These are phyloP conservation scores for Aspergillus steynii DNA, from an alignment of 495 filamentous ascomycete species.

Conservation along the genomic window DNA sequence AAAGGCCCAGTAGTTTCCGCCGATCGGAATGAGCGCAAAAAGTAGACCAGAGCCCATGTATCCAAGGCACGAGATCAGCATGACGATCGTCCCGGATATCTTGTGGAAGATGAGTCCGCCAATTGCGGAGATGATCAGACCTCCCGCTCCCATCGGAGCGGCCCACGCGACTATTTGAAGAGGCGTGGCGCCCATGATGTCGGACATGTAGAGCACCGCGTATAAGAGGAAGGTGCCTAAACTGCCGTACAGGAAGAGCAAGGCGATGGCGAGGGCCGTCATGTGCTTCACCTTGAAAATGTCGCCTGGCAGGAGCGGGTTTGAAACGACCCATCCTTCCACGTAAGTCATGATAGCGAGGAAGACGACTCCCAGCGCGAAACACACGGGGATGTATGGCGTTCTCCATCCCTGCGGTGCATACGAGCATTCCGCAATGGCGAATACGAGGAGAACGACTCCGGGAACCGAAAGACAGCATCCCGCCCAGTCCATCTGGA, in stretches of 20 bases:
- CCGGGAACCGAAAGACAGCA: constrained; percentile 62
- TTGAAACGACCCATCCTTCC: constrained; percentile 71
- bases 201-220: constrained; percentile 70
- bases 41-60: constrained; percentile 66
- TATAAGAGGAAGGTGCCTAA: constrained; percentile 80
- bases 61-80: constrained; percentile 65
- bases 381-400: constrained; percentile 66
- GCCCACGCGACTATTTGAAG: constrained; percentile 79
- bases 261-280: constrained; percentile 61
- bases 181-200: constrained; percentile 64
- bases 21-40: constrained; percentile 68
- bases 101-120: constrained; percentile 79
- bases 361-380: constrained; percentile 57
- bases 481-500: constrained; percentile 75
- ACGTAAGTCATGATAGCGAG: constrained; percentile 58
- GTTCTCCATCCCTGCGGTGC: constrained; percentile 70
- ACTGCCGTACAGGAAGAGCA: constrained; percentile 76
- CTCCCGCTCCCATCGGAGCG: constrained; percentile 72
- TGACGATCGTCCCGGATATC: constrained; percentile 68
- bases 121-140: constrained; percentile 65
- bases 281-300: constrained; percentile 75
- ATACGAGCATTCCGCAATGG: constrained; percentile 73
- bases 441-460: constrained; percentile 71
- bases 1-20: constrained; percentile 67
- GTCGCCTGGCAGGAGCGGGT: constrained; percentile 73